Evolutionary conservation across 164 flowering plant species (phyloP).

Genomic region (Dillenia turbinata): DNA sequence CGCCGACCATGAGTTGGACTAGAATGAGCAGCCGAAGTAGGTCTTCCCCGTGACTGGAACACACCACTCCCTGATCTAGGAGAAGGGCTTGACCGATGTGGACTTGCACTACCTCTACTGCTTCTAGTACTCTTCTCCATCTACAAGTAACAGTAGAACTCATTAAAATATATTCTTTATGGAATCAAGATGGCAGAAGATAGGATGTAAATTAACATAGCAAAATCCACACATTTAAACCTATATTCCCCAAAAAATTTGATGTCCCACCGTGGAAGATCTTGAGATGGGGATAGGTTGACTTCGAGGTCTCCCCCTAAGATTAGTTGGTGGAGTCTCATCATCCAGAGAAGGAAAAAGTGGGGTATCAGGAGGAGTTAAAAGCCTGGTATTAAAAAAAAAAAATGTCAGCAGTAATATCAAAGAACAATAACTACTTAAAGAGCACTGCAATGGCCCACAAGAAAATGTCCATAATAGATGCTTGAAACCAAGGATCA

Average conservation of each 20-base stretch:
- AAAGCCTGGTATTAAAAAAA: constrained; percentile 49
- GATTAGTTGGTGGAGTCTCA: constrained; percentile 46
- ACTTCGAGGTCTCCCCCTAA: constrained; percentile 78
- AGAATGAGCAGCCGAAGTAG: constrained; percentile 63
- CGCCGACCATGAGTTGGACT: constrained; percentile 50
- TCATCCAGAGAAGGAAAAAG: constrained; percentile 90
- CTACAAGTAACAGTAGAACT: constrained; percentile 26
- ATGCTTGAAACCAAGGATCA: no score
- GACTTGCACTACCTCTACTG: constrained; percentile 87
- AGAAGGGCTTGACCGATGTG: constrained; percentile 84
- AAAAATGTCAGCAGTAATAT: no score
- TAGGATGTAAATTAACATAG: no score
- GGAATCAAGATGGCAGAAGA: no score
- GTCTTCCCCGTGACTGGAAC: constrained; percentile 59
- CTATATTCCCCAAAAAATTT: not conserved
- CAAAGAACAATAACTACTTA: no score
- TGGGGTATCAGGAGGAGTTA: constrained; percentile 99
- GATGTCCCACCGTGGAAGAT: constrained; percentile 63
- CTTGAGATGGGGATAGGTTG: constrained; percentile 80
- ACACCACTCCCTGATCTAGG: constrained; percentile 55
- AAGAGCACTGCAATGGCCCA: no score
- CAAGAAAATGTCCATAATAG: no score
- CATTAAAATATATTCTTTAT: no score
- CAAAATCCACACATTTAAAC: no score
- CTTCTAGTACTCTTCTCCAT: constrained; percentile 69